Percentiles rank a stretch among this genome's conserved stretches.
Conservation (phyloP, 164 flowering plant genomes). For the Vitis cinerea region DNA sequence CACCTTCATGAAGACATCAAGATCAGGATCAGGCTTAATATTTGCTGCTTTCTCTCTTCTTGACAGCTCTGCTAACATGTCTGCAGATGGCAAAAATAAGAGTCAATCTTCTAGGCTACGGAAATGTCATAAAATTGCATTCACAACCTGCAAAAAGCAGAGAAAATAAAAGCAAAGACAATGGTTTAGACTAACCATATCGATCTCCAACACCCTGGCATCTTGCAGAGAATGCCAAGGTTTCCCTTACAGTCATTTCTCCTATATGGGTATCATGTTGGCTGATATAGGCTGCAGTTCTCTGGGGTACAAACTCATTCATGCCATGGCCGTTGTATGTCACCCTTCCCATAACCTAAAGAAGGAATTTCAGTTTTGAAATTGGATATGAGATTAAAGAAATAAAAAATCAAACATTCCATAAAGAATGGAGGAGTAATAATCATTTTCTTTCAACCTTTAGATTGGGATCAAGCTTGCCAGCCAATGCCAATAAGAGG, state of each 20-base stretch:
- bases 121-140: no score
- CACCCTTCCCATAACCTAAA: conserved; percentile 43
- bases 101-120: no score
- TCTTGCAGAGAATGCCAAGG: conserved; percentile 57
- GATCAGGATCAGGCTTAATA: conserved; percentile 59
- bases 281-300: conserved; percentile 64
- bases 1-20: conserved; percentile 62
- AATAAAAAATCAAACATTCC: no score
- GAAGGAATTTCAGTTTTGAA: not conserved
- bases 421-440: not conserved
- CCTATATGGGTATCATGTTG: conserved; percentile 60
- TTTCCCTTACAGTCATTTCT: conserved; percentile 66
- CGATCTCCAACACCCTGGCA: conserved; percentile 59
- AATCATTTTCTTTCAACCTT: conserved; percentile 28
- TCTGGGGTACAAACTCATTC: conserved; percentile 65
- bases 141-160: no score
- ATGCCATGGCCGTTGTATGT: conserved; percentile 58
- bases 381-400: not conserved
- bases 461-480: conserved; percentile 42
- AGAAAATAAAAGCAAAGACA: not conserved
- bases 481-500: conserved; percentile 42
- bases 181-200: conserved; percentile 33
- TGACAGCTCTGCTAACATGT: conserved; percentile 46
- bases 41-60: conserved; percentile 54
- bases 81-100: conserved; percentile 19